Conservation (phyloP, 352 stramenopile genomes). For the Saprolegnia parasitica region DNA sequence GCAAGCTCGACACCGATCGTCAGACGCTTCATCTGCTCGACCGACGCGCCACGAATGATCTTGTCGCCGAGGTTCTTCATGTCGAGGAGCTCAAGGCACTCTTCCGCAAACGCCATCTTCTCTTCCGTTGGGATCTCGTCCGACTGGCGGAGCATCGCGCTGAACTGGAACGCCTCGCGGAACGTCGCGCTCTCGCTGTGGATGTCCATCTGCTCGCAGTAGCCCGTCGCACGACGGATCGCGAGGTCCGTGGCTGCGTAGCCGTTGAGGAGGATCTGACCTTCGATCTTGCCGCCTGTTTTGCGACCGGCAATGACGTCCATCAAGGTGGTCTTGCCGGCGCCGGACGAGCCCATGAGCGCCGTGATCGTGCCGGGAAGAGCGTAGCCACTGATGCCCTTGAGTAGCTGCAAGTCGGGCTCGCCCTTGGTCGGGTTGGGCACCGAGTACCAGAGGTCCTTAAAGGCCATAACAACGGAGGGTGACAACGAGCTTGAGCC, state of each 20-base stretch:
- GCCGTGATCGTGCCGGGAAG: constrained; percentile 60
- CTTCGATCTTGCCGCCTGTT: constrained; percentile 67
- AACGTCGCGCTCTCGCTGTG: constrained; percentile 85
- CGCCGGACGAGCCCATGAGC: constrained; percentile 66
- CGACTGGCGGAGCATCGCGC: constrained; percentile 66
- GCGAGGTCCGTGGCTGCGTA: constrained; percentile 43
- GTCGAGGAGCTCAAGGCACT: constrained; percentile 54
- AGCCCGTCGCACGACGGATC: constrained; percentile 46
- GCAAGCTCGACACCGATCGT: constrained; percentile 90
- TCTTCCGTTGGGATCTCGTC: constrained; percentile 34
- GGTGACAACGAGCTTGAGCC: constrained; percentile 12
- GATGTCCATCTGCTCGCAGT: constrained; percentile 86
- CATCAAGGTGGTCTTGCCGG: constrained; percentile 92
- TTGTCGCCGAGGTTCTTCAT: constrained; percentile 46
- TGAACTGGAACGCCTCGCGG: constrained; percentile 88
- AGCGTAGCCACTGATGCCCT: constrained; percentile 47
- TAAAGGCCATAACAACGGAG: constrained; percentile 44
- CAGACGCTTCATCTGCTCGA: constrained; percentile 55
- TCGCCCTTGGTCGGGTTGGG: constrained; percentile 39
- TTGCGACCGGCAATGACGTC: constrained; percentile 93
- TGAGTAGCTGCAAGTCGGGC: constrained; percentile 32
- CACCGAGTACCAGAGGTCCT: constrained; percentile 56
- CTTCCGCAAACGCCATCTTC: constrained; percentile 45
- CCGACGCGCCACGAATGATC: constrained; percentile 51
- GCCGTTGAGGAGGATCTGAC: constrained; percentile 61